Base-by-base conservation (phyloP, 192 early-diverging fungal genomes). In the Coemansia sp. region DNA sequence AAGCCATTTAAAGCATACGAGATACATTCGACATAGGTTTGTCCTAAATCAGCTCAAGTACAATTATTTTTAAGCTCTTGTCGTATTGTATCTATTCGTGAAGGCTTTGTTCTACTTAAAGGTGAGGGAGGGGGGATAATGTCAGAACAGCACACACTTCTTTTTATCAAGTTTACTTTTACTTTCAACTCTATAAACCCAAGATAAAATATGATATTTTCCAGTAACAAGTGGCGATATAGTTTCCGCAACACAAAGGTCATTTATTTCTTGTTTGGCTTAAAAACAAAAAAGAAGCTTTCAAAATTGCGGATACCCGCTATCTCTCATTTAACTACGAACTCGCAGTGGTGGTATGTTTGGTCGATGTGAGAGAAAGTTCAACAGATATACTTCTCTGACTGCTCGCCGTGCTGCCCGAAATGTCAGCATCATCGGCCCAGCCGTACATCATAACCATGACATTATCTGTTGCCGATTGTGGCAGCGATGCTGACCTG, bases 391-490 rank as follows among this genome's bases (percentile, higher is more conserved):
- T 69, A 20, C 33, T 35, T 9, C 46, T 18, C 3, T 40, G 37
- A 30, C 42, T 26, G 21, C 35, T 29, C 35, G 33, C 61, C 15
- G 23, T 34, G 15, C 25, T 31, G 16, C 6, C 33, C 18, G 25
- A n/a, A 35, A 45, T 66, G 30, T 62, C 67, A 3, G 59, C 60
- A 58, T 80, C 71, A 10, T 80, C 69, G 1, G 72, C 68, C 77
- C 77, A 80, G 40, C 77, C 77, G 18, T 80, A 74, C 68, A 71
- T 53, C 77, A 80, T 80, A 28, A 80, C 31, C 31, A 63, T 37
- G 18, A 80, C 72, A 0, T 62, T 42, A 7, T 74, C 68, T 7
- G 35, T 43, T 8, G 58, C 43, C 4, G 29, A 25, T 18, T 7
- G 18, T 3, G 26, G 18, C 20, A 31, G 53, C 53, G 33, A 12